Percentiles rank a stretch among this genome's conserved stretches.
These are phyloP conservation scores for Diplodia mutila DNA, from an alignment of 2,329 filamentous ascomycete genomes.

Conservation along the genomic window DNA sequence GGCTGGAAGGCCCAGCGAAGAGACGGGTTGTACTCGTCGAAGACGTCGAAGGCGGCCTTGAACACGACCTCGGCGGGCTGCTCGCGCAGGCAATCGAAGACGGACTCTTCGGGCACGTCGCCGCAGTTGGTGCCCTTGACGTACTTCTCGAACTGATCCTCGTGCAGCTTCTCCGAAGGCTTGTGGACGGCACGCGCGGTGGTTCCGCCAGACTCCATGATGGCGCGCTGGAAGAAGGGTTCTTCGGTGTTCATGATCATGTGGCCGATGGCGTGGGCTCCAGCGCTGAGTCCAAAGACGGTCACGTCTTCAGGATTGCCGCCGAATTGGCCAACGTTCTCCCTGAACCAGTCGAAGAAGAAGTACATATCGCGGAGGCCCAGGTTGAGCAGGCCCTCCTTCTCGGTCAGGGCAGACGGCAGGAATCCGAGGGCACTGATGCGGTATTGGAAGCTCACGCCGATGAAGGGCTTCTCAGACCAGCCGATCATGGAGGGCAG, in stretches of 20 bases:
- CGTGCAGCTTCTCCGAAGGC: slow-evolving; percentile 47
- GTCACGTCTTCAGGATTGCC: slow-evolving; percentile 35
- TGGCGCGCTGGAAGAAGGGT: slow-evolving; percentile 50
- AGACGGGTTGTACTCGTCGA: slow-evolving; percentile 52
- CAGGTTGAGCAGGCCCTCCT: slow-evolving; percentile 39
- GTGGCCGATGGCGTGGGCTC: slow-evolving; percentile 60
- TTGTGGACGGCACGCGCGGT: slow-evolving; percentile 52
- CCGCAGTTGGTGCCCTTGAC: slow-evolving; percentile 42
- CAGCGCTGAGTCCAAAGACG: slow-evolving; percentile 34
- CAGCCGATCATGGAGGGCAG: slow-evolving; percentile 65
- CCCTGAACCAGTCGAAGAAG: slow-evolving; percentile 50
- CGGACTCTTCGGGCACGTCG: slow-evolving; percentile 34
- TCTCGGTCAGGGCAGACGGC: slow-evolving; percentile 27
- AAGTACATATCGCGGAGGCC: slow-evolving; percentile 34
- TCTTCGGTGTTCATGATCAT: slow-evolving; percentile 61
- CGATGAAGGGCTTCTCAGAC: slow-evolving; percentile 55
- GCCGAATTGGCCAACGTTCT: slow-evolving; percentile 40
- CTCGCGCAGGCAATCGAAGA: slow-evolving; percentile 49
- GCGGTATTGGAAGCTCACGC: slow-evolving; percentile 45
- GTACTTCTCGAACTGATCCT: slow-evolving; percentile 51
- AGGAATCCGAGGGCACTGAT: slow-evolving; percentile 30
- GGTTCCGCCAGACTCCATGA: slow-evolving; percentile 53
- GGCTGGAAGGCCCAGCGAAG: slow-evolving; percentile 68
- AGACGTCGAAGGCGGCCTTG: slow-evolving; percentile 48
- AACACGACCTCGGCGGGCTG: slow-evolving; percentile 43